phyloP scores from a whole-genome alignment of 345 rosid genomes.

The Citrus trifoliata region DNA sequence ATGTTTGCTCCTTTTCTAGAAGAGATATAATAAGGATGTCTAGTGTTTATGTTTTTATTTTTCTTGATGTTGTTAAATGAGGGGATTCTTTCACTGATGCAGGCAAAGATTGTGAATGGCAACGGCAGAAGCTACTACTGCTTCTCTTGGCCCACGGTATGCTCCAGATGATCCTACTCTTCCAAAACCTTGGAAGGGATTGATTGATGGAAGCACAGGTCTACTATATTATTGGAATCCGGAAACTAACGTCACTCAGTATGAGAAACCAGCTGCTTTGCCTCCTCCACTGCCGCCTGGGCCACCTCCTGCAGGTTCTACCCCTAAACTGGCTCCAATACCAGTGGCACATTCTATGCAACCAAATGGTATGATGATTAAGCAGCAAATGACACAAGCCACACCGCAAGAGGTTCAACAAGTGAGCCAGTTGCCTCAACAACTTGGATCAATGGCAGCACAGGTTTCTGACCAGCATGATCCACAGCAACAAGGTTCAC shows the following conservation, averaged over 20 bases:
- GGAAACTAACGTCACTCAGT: conserved; percentile 86
- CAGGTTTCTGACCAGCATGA: conserved; percentile 41
- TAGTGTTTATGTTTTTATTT: not conserved
- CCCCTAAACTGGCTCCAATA: conserved; percentile 62
- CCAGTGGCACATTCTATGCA: conserved; percentile 46
- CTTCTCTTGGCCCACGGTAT: conserved; percentile 71
- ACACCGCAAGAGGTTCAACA: conserved; percentile 42
- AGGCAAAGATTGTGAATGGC: conserved; percentile 51
- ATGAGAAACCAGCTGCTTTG: conserved; percentile 70
- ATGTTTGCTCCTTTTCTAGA: not conserved
- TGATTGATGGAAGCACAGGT: conserved; percentile 88
- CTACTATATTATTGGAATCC: conserved; percentile 92
- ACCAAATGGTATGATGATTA: conserved; percentile 38
- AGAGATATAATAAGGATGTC: conserved; percentile 1
- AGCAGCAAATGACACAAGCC: conserved; percentile 30
- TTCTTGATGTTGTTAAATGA: not conserved
- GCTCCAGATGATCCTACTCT: conserved; percentile 95
- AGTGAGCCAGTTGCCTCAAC: conserved; percentile 44
- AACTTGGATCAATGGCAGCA: conserved; percentile 21
- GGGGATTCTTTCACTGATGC: not conserved
- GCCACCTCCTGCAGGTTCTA: conserved; percentile 44
- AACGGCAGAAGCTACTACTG: conserved; percentile 48
- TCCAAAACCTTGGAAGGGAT: conserved; percentile 95
- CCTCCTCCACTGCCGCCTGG: conserved; percentile 61
- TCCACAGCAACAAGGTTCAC: conserved; percentile 36